A percentile compares a stretch with the other conserved stretches of the same genome.
These are phyloP conservation scores for Helichrysum umbraculigerum DNA, from an alignment of 129 eudicot genomes.

Conservation along the genomic window DNA sequence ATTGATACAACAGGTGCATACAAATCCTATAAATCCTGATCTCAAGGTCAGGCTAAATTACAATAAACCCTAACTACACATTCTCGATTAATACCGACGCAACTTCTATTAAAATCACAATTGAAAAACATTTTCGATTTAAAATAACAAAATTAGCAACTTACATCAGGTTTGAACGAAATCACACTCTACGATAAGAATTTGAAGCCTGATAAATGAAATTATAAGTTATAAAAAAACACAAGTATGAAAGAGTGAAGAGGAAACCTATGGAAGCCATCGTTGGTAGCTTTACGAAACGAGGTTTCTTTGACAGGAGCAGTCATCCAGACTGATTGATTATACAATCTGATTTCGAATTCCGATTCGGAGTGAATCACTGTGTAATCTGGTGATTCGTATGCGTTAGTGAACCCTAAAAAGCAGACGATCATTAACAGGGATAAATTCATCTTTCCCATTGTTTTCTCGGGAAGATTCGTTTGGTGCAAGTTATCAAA, in stretches of 20 bases:
- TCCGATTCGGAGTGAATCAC: slow-evolving; percentile 73
- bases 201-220: too few species aligned
- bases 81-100: too few species aligned
- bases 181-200: too few species aligned
- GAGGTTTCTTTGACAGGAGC: slow-evolving; percentile 55
- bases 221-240: neutral
- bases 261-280: slow-evolving; percentile 68
- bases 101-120: too few species aligned
- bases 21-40: too few species aligned
- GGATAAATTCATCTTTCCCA: neutral
- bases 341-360: slow-evolving; percentile 68
- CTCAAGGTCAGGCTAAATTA: too few species aligned
- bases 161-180: too few species aligned
- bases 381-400: slow-evolving; percentile 68
- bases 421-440: slow-evolving; percentile 21
- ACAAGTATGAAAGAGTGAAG: neutral
- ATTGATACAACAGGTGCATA: too few species aligned
- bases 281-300: slow-evolving; percentile 66
- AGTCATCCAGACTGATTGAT: slow-evolving; percentile 65
- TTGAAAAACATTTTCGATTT: too few species aligned
- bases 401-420: slow-evolving; percentile 27
- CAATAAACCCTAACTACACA: too few species aligned
- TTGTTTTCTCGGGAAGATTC: neutral
- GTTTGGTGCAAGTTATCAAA: too few species aligned
- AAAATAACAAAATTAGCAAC: too few species aligned